These are phyloP conservation scores for Trichoderma polysporum DNA, from an alignment of 2,329 filamentous ascomycete species.

Conservation along the genomic window DNA sequence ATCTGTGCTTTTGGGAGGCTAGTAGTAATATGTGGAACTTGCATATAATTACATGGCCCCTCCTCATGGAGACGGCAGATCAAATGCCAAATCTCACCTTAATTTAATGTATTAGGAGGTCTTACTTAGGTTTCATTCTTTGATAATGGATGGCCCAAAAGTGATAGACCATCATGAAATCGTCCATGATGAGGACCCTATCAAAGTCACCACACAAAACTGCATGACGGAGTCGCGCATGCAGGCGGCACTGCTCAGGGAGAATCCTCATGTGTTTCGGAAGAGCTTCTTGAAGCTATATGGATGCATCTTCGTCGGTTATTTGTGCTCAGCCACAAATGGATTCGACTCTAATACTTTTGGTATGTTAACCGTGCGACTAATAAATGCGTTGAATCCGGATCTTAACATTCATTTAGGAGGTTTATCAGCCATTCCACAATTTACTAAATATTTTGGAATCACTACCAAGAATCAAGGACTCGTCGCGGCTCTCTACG, in stretches of 20 bases:
- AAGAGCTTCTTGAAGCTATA: slow-evolving; percentile 1
- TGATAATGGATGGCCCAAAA: background rate
- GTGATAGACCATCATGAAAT: background rate
- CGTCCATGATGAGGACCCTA: background rate
- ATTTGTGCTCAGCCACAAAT: background rate
- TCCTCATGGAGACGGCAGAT: background rate
- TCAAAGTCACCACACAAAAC: background rate
- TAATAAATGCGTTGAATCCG: background rate
- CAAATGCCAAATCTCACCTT: background rate
- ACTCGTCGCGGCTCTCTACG: background rate
- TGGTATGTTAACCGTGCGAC: background rate
- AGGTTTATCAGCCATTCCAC: background rate
- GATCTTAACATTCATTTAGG: background rate
- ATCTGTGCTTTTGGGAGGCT: background rate
- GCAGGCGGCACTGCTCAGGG: background rate
- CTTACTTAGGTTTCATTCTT: background rate
- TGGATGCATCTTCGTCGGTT: background rate
- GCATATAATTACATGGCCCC: slow-evolving; percentile 6
- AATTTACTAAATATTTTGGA: slow-evolving; percentile 1
- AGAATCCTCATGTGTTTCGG: background rate
- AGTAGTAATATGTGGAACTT: background rate
- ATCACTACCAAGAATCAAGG: background rate
- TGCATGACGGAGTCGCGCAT: background rate
- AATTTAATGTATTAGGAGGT: background rate
- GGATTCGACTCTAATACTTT: slow-evolving; percentile 7